Evolutionary conservation across 2,329 filamentous ascomycete genomes (phyloP).

Genomic region (Waltergamsia citrina): DNA sequence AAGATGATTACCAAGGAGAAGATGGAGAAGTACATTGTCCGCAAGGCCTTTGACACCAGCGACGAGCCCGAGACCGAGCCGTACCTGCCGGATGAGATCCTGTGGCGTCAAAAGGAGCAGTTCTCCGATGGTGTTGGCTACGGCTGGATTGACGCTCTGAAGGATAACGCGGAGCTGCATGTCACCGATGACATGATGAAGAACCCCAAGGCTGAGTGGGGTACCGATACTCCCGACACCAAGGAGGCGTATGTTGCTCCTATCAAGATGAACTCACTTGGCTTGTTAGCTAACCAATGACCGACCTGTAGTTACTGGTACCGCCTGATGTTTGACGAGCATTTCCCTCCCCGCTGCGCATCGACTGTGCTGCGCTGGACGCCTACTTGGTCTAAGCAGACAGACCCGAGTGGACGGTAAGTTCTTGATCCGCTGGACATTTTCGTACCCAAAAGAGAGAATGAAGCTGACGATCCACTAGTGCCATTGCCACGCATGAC

Average conservation of each 20-base stretch:
- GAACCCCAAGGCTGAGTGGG: constrained; percentile 97
- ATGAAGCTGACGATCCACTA: constrained; percentile 23
- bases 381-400: constrained; percentile 94
- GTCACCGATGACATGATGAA: constrained; percentile 98
- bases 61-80: constrained; percentile 73
- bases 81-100: constrained; percentile 92
- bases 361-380: constrained; percentile 94
- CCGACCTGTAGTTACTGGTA: constrained; percentile 71
- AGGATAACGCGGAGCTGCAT: constrained; percentile 82
- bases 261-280: constrained; percentile 4
- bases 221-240: constrained; percentile 80
- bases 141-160: constrained; percentile 96
- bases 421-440: constrained; percentile 10
- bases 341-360: constrained; percentile 87
- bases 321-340: constrained; percentile 96
- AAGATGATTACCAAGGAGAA: constrained; percentile 89
- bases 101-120: constrained; percentile 99
- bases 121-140: constrained; percentile 98
- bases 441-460: not conserved
- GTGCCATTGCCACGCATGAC: constrained; percentile 68
- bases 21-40: constrained; percentile 96
- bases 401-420: constrained; percentile 86
- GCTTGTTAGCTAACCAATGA: not conserved
- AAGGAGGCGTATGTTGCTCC: constrained; percentile 72
- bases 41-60: constrained; percentile 92